Percentiles rank a stretch among this genome's conserved stretches.
Evolutionary conservation across 2,329 filamentous ascomycete genomes (phyloP).

Genomic region (Sporothrix inflata): DNA sequence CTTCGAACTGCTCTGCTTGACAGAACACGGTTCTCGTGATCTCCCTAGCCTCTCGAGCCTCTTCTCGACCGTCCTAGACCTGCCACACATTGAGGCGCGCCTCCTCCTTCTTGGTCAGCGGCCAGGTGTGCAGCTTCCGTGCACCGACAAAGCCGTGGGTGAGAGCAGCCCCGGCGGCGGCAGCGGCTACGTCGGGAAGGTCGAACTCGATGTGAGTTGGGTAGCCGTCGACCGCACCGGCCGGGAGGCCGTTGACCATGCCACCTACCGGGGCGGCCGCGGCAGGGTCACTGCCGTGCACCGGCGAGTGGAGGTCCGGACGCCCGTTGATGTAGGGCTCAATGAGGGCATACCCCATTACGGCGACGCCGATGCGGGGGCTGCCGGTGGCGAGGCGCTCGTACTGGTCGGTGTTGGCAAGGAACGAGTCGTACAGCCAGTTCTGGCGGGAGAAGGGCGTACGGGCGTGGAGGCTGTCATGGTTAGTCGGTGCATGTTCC

Average conservation of each 20-base stretch:
- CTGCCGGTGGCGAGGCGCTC: conserved; percentile 40
- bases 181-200: neutral
- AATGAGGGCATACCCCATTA: neutral
- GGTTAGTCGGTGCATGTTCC: neutral
- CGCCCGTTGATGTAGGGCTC: neutral
- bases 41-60: neutral
- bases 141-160: conserved; percentile 36
- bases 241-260: neutral
- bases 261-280: neutral
- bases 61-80: conserved; percentile 24
- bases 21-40: too few species aligned
- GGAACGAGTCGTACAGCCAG: conserved; percentile 37
- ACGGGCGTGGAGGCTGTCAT: neutral
- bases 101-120: conserved; percentile 37
- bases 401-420: conserved; percentile 35
- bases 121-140: conserved; percentile 40
- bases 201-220: neutral
- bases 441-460: conserved; percentile 22
- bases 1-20: too few species aligned
- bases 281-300: conserved; percentile 30
- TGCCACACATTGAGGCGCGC: conserved; percentile 34
- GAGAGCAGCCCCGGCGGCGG: neutral
- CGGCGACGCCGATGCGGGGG: conserved; percentile 32
- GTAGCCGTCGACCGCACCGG: neutral
- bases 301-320: conserved; percentile 32